Conservation (phyloP, 2,329 filamentous ascomycete genomes). For the Colletotrichum cordylinicola region DNA sequence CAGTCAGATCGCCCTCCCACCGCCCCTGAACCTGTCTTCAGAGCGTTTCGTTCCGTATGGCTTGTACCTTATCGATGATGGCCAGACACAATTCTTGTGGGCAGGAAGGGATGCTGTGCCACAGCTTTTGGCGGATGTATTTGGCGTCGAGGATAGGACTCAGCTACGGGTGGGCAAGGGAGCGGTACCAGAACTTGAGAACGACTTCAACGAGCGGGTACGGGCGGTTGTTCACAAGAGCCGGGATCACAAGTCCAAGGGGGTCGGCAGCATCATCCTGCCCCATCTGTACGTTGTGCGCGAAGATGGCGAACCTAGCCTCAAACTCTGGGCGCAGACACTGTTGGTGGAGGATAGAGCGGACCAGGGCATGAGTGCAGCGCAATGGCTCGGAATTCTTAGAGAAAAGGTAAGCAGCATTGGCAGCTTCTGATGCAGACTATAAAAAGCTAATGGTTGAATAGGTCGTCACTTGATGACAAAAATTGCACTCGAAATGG, state of each 20-base stretch:
- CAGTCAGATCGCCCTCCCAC: slow-evolving; percentile 87
- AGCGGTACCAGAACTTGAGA: slow-evolving; percentile 84
- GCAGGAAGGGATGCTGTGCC: slow-evolving; percentile 91
- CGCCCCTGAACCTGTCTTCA: slow-evolving; percentile 84
- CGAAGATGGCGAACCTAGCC: slow-evolving; percentile 92
- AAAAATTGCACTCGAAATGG: not conserved
- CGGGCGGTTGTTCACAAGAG: slow-evolving; percentile 92
- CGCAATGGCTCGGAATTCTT: slow-evolving; percentile 90
- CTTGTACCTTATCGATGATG: slow-evolving; percentile 95
- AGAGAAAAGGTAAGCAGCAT: slow-evolving; percentile 81
- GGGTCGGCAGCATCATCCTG: slow-evolving; percentile 90
- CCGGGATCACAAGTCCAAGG: slow-evolving; percentile 82
- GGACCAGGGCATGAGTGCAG: slow-evolving; percentile 90
- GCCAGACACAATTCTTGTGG: slow-evolving; percentile 98
- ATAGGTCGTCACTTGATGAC: not conserved
- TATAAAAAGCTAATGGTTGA: not conserved
- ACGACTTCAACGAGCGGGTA: slow-evolving; percentile 95
- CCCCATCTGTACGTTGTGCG: slow-evolving; percentile 93
- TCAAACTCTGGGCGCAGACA: slow-evolving; percentile 97
- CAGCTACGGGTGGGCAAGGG: slow-evolving; percentile 92
- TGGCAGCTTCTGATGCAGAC: not conserved
- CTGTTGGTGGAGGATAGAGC: slow-evolving; percentile 93
- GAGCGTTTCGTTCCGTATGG: slow-evolving; percentile 88
- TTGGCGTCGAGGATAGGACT: slow-evolving; percentile 82
- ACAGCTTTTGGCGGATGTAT: slow-evolving; percentile 87